phyloP scores from a whole-genome alignment of 2,329 filamentous ascomycete species.

The Penicillium hesseltinei region DNA sequence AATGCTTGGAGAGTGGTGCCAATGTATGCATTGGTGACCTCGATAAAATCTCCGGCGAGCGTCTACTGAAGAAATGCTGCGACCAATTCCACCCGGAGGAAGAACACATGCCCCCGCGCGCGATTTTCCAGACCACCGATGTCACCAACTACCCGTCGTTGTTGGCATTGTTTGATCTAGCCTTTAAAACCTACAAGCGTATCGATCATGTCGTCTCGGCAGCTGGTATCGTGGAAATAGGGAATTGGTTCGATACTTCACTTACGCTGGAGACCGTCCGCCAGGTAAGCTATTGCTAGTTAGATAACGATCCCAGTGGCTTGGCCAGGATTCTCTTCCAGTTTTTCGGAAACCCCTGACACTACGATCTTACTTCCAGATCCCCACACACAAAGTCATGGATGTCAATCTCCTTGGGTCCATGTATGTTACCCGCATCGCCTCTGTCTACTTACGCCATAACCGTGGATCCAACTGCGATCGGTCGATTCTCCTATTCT shows the following conservation, averaged over 20 bases:
- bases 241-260: conserved; percentile 47
- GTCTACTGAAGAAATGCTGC: conserved; percentile 23
- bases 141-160: conserved; percentile 49
- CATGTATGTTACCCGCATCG: conserved; percentile 50
- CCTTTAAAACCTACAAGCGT: conserved; percentile 45
- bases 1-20: conserved; percentile 41
- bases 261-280: conserved; percentile 46
- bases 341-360: neutral
- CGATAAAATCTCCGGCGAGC: conserved; percentile 34
- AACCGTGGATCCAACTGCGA: conserved; percentile 33
- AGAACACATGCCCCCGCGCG: conserved; percentile 21
- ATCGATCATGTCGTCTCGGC: conserved; percentile 52
- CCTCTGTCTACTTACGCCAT: conserved; percentile 51
- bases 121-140: conserved; percentile 46
- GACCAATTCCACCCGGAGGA: conserved; percentile 16
- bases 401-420: conserved; percentile 51
- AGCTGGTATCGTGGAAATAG: conserved; percentile 48
- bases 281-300: conserved; percentile 28
- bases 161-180: conserved; percentile 48
- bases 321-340: neutral
- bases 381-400: conserved; percentile 39
- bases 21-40: conserved; percentile 48
- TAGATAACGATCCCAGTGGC: neutral
- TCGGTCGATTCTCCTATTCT: conserved; percentile 46
- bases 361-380: conserved; percentile 20